These are phyloP conservation scores for Diplodia seriata DNA, from an alignment of 2,329 filamentous ascomycete species.

Conservation along the genomic window DNA sequence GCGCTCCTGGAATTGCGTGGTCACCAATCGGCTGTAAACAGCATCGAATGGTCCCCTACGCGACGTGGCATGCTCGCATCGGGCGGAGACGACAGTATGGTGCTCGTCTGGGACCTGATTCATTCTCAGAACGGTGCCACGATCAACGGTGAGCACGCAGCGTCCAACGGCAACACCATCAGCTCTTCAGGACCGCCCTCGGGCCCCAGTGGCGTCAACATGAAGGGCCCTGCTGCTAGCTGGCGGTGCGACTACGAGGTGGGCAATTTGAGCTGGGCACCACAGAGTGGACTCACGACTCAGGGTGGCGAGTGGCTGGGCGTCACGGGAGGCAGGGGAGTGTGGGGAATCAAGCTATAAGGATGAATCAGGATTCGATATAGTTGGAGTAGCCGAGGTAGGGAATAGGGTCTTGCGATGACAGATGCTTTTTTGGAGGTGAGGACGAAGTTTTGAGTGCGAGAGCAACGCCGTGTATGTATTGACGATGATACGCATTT, in stretches of 20 bases:
- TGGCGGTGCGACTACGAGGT: conserved; percentile 91
- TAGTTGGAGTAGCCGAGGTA: not conserved
- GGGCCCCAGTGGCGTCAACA: conserved; percentile 56
- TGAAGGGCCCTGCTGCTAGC: conserved; percentile 73
- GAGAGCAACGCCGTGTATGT: conserved; percentile 24
- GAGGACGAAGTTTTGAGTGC: not conserved
- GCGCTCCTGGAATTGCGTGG: conserved; percentile 92
- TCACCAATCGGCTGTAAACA: conserved; percentile 84
- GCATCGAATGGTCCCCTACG: conserved; percentile 92
- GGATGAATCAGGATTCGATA: not conserved
- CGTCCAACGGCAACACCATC: conserved; percentile 40
- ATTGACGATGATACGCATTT: conserved; percentile 32
- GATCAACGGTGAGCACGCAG: conserved; percentile 52
- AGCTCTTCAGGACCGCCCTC: conserved; percentile 36
- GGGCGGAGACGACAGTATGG: conserved; percentile 88
- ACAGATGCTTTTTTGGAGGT: too few relatives aligned
- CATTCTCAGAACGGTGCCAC: conserved; percentile 65
- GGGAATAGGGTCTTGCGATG: not conserved
- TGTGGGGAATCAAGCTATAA: conserved; percentile 74
- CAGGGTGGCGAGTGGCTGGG: conserved; percentile 85
- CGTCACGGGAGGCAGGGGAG: conserved; percentile 78
- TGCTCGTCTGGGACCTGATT: conserved; percentile 92
- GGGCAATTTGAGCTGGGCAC: conserved; percentile 84
- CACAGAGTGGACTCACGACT: conserved; percentile 68
- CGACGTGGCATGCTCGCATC: conserved; percentile 88